Conservation (phyloP, 108 stramenopile genomes). For the Parietichytrium sp. region DNA sequence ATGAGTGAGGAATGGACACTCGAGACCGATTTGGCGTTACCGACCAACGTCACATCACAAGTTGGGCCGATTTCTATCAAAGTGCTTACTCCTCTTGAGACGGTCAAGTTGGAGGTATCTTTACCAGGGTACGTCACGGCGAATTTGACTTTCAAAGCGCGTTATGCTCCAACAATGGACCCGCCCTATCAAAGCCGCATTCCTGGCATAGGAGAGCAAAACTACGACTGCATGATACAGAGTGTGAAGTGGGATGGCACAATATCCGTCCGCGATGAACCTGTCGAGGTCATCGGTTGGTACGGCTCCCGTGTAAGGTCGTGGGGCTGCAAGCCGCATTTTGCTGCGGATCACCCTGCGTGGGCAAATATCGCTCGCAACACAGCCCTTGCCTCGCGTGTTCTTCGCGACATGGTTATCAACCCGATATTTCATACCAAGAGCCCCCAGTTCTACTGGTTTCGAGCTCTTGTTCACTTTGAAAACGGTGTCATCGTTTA, state of each 20-base stretch:
- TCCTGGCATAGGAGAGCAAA: neutral
- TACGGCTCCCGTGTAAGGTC: constrained; percentile 8
- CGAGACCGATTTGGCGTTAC: too few relatives aligned
- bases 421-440: neutral
- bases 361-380: neutral
- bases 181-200: neutral
- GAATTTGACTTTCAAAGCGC: neutral
- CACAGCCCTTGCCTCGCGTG: neutral
- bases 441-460: constrained; percentile 32
- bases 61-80: neutral
- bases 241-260: neutral
- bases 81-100: neutral
- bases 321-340: constrained; percentile 2
- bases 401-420: neutral
- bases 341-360: neutral
- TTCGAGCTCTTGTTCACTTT: constrained; percentile 1
- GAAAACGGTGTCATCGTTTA: neutral
- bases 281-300: neutral
- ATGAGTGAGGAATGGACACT: neutral
- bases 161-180: constrained; percentile 24
- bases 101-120: neutral
- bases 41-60: too few relatives aligned
- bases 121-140: neutral
- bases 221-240: neutral
- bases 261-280: neutral